Percentiles rank a stretch among this genome's conserved stretches.
Evolutionary conservation across 2,329 filamentous ascomycete genomes (phyloP).

Genomic region (Fusarium paranaense): DNA sequence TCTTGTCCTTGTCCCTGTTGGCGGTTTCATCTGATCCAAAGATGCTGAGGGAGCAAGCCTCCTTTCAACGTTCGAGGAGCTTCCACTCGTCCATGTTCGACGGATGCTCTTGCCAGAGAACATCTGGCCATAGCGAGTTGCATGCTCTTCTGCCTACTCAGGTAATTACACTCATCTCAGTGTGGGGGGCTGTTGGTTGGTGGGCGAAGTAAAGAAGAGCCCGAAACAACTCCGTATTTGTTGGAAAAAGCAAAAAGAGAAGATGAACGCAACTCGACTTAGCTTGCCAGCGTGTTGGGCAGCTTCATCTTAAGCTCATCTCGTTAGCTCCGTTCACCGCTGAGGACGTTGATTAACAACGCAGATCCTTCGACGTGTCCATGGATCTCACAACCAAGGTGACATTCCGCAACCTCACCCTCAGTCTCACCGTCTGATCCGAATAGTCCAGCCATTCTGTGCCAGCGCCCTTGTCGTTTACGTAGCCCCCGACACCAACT

Average conservation of each 20-base stretch:
- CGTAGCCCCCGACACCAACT: constrained; percentile 31
- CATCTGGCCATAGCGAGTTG: constrained; percentile 22
- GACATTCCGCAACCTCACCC: constrained; percentile 31
- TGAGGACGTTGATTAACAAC: constrained; percentile 12
- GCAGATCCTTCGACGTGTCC: constrained; percentile 33
- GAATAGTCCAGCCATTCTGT: constrained; percentile 29
- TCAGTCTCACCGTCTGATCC: constrained; percentile 24
- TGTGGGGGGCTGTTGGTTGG: constrained; percentile 10
- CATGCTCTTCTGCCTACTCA: not conserved
- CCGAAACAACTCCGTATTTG: constrained; percentile 13
- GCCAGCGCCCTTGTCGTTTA: constrained; percentile 20
- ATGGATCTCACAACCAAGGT: constrained; percentile 35
- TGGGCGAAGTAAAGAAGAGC: not conserved
- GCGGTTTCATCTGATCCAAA: constrained; percentile 35
- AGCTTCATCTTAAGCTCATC: constrained; percentile 19
- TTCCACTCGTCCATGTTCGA: constrained; percentile 8
- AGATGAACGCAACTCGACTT: not conserved
- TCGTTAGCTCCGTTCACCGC: constrained; percentile 13
- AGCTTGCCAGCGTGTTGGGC: not conserved
- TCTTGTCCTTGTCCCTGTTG: constrained; percentile 12
- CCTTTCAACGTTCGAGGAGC: not conserved
- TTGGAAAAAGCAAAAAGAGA: constrained; percentile 28
- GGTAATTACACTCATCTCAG: constrained; percentile 14
- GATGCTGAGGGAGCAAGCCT: constrained; percentile 9
- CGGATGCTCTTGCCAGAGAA: constrained; percentile 7